Evolutionary conservation across 768 basidiomycete genomes (phyloP).

Genomic region (Hysterangium stoloniferum): DNA sequence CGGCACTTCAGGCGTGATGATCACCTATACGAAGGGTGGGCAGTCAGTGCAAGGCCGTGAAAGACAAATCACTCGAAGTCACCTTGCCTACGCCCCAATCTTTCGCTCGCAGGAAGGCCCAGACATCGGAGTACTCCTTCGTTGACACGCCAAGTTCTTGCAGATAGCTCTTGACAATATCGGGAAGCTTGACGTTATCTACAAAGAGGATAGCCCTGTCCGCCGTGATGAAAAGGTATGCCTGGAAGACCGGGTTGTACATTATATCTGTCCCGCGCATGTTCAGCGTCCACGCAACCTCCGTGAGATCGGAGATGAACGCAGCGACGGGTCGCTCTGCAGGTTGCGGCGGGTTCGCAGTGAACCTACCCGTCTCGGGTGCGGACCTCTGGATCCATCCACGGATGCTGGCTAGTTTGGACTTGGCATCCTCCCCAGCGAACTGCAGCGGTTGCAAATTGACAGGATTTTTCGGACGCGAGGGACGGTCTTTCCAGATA

Average conservation of each 20-base stretch:
- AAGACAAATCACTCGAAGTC: conserved; percentile 11
- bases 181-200: conserved; percentile 55
- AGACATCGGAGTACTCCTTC: conserved; percentile 67
- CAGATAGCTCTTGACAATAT: conserved; percentile 52
- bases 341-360: conserved; percentile 51
- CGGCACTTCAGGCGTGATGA: conserved; percentile 67
- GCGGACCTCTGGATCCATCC: conserved; percentile 61
- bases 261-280: conserved; percentile 86
- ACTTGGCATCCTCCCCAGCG: conserved; percentile 53
- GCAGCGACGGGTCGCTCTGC: conserved; percentile 59
- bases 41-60: conserved; percentile 7
- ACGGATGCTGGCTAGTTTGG: conserved; percentile 65
- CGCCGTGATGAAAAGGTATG: conserved; percentile 70
- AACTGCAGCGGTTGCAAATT: conserved; percentile 68
- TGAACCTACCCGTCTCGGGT: conserved; percentile 51
- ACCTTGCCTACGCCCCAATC: conserved; percentile 80
- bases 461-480: conserved; percentile 54
- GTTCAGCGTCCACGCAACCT: conserved; percentile 76
- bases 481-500: conserved; percentile 71
- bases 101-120: conserved; percentile 66
- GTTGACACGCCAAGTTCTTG: conserved; percentile 46
- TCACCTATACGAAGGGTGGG: conserved; percentile 33
- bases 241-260: conserved; percentile 86
- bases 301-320: conserved; percentile 57
- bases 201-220: conserved; percentile 63